Base-by-base conservation (phyloP, 1,284 basidiomycete species). In the Chiua sp. region DNA sequence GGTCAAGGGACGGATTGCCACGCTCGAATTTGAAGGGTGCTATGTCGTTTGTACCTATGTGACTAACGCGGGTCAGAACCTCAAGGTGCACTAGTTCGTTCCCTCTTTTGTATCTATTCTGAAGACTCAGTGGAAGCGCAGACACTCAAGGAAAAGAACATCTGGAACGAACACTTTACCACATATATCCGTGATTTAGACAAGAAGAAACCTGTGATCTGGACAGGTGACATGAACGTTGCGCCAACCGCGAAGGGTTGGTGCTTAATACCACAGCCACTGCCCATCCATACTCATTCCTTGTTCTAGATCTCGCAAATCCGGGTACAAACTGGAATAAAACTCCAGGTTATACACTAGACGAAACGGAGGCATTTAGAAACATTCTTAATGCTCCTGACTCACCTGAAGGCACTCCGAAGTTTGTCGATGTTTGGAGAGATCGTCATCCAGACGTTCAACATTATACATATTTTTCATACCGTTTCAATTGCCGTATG, bases 201-300 rank as follows among this genome's bases (percentile, higher is more conserved):
- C 74, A 81, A 79, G 60, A 84, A 82, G 67, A 96, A 96, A 68
- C 89, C 93, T 4, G 89, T 96, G 13, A 90, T 96, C 59, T 96
- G 94, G 94, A 81, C 84, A n/a, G 94, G 94, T 30, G 94, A 96
- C 73, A 70, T 96, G 63, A 96, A 96, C 66, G 92, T 94, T 35
- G 92, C 94, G 2, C 91, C 91, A 4, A 91, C 90, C 2, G 87
- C 81, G 56, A 79, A 84, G 56, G 91, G 91, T 88, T 11, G 12
- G 50, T 46, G 42, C 22, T 59, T 16, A 33, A 15, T 23, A 16
- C 46, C 12, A 18, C 20, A 8, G n/a, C n/a, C n/a, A n/a, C n/a
- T 30, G 26, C 22, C 12, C 15, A 7, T 50, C 33, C 11, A 26
- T 22, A 13, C 53, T 60, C 26, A 63, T 44, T 23, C 20, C 1